Percentiles rank a stretch among this genome's conserved stretches.
Evolutionary conservation across 352 stramenopile species (phyloP).

Genomic region (Achlya hypogyna): DNA sequence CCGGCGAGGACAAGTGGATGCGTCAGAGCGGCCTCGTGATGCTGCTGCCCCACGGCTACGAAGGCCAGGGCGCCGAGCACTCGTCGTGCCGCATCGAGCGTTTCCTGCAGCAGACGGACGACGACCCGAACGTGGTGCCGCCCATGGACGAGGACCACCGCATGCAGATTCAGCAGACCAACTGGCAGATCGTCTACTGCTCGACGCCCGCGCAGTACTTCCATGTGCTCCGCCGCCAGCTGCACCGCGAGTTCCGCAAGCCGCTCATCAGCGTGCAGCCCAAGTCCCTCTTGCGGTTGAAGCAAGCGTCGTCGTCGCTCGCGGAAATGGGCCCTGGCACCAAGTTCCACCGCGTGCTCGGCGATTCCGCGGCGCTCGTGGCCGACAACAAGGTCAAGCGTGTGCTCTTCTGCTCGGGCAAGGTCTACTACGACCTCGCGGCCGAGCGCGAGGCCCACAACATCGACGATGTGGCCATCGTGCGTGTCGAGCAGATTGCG

Average conservation of each 20-base stretch:
- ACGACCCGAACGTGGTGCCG: conserved; percentile 92
- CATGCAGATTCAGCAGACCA: conserved; percentile 95
- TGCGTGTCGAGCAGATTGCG: conserved; percentile 95
- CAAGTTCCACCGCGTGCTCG: conserved; percentile 86
- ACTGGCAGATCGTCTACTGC: conserved; percentile 97
- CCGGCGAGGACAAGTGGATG: conserved; percentile 97
- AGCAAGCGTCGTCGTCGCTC: conserved; percentile 82
- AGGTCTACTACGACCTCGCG: conserved; percentile 97
- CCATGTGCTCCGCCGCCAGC: conserved; percentile 85
- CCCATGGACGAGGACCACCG: conserved; percentile 87
- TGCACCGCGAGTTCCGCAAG: conserved; percentile 97
- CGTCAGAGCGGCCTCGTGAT: conserved; percentile 91
- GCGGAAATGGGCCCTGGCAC: conserved; percentile 92
- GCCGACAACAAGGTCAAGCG: conserved; percentile 49
- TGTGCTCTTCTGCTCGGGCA: conserved; percentile 92
- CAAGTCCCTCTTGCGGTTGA: conserved; percentile 93
- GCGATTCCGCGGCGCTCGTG: conserved; percentile 64
- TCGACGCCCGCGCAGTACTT: conserved; percentile 91
- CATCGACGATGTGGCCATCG: conserved; percentile 80
- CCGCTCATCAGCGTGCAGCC: conserved; percentile 92
- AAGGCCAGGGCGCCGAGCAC: conserved; percentile 94
- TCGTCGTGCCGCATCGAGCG: conserved; percentile 92
- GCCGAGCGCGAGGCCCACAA: conserved; percentile 82
- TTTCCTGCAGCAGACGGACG: conserved; percentile 91
- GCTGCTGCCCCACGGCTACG: conserved; percentile 93